Evolutionary conservation across 306 rosid species (phyloP).

Genomic region (Cucumis cinereus): DNA sequence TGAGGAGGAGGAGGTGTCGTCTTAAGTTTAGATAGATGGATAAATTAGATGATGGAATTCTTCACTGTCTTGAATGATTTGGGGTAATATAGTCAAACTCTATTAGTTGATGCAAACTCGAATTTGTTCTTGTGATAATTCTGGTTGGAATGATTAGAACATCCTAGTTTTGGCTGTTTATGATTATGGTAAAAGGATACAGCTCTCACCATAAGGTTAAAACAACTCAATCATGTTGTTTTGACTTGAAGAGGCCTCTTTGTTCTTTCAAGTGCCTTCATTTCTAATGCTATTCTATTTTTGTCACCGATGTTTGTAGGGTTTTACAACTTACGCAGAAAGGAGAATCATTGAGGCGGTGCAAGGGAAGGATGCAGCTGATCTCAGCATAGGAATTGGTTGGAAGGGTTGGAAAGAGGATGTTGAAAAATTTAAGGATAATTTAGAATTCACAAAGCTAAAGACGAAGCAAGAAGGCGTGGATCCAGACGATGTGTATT

Average conservation of each 20-base stretch:
- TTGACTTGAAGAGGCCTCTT: background rate
- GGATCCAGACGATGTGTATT: conserved; percentile 77
- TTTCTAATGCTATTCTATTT: background rate
- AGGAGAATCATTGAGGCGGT: conserved; percentile 90
- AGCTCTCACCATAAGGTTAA: background rate
- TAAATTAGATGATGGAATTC: background rate
- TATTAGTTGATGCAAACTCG: background rate
- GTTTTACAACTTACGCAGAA: conserved; percentile 85
- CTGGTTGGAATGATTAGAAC: background rate
- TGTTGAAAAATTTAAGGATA: conserved; percentile 81
- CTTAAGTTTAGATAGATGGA: background rate
- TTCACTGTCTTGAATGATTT: background rate
- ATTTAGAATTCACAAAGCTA: conserved; percentile 79
- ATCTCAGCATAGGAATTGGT: conserved; percentile 69
- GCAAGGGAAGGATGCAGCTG: conserved; percentile 75
- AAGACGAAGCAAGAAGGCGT: conserved; percentile 77
- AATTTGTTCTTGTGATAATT: background rate
- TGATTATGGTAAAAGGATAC: background rate
- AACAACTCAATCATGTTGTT: background rate
- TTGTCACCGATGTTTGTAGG: conserved; percentile 31
- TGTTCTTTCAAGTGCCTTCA: background rate
- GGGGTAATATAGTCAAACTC: background rate
- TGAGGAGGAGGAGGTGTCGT: background rate
- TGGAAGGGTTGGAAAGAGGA: conserved; percentile 71
- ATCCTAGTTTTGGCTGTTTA: background rate